Base-by-base conservation (phyloP, 2,329 filamentous ascomycete genomes). In the Fusarium agapanthi region DNA sequence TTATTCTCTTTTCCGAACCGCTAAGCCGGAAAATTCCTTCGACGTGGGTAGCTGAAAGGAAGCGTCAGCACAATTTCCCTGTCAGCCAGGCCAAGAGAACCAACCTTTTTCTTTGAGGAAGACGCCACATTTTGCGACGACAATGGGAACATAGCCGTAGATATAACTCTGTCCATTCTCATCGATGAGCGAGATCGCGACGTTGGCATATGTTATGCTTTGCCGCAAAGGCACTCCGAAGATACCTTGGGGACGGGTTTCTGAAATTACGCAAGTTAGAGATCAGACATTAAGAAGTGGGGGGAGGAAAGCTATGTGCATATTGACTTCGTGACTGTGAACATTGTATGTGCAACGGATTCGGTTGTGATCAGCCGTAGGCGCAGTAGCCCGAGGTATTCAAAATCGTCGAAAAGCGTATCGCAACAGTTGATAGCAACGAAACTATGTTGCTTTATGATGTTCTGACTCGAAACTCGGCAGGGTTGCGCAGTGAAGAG, bases 71-170 rank as follows among this genome's bases (percentile, higher is more conserved):
- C 59, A 26, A 40, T 41, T 26, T 41, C n/a, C 22, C 13, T 34
- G 18, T 59, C 24, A 44, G 56, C 30, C 26, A 37, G 22, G 13
- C 37, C 38, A 44, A 53, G 40, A 24, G 30, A 45, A 84, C 89
- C 74, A 82, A 98, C 96, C 96, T 89, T 97, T 98, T 82, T 99
- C 96, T 83, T 99, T 99, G 74, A 99, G 82, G 76, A 95, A 99
- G 8, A 99, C 95, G 71, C 96, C 96, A 81, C 96, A 98, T 82
- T 99, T 99, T 40, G 96, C 96, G 60, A 99, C 95, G 47, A 99
- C 95, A 73, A 99, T 98, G 24, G 96, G 96, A 13, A 99, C 95
- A 79, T 98, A 98, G 79, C 96, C 96, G 81, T 98, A 99, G 60
- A 98, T 98, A 82, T 97, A 98, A 83, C 94, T 97, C 81, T 96